Evolutionary conservation across 1,284 basidiomycete genomes (phyloP), one percentile per base, ranked within the genome.

Genomic region (Kalmanozyma brasiliensis): DNA sequence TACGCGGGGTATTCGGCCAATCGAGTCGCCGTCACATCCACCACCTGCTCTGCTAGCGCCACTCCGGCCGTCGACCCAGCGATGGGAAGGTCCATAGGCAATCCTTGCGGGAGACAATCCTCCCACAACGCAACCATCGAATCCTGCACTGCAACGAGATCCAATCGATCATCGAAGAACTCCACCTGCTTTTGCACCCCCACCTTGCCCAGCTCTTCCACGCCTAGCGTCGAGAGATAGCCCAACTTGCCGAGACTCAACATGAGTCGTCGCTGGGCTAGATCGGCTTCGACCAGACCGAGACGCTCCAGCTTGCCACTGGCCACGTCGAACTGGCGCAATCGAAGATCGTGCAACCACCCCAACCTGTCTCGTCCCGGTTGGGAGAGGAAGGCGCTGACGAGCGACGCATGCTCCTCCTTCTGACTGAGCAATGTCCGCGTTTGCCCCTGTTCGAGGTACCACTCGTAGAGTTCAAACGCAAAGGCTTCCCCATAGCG

Each of bases 211-310:
- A 76, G 41, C 8, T 74, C 71, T 13, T 65, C 42, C 33, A 64
- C 47, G 3, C 37, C 17, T 17, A 73, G 49, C 16, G 53, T 48
- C 8, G 91, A 91, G 8, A 97, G 85, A 57, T 91, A 88, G 0
- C 91, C 86, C 7, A 98, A 87, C 83, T 98, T 98, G 38, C 91
- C 91, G 26, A 98, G 88, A 76, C 93, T 94, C 52, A 95, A 87
- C 86, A 94, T 90, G 45, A 95, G 85, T 92, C 96, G 45, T 37
- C 78, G 44, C 36, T 67, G 65, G 17, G 36, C 33, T 32, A 72
- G 17, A 13, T 38, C 32, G 83, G 89, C 89, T 4, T 82, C 83
- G 7, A 88, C 89, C 20, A 83, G 79, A 14, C 84, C 83, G 5
- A 91, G 86, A 16, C 78, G 74, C 13, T 59, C 55, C 34, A 98